Conservation (phyloP, 2,329 filamentous ascomycete genomes). For the Cladosporium sp. region DNA sequence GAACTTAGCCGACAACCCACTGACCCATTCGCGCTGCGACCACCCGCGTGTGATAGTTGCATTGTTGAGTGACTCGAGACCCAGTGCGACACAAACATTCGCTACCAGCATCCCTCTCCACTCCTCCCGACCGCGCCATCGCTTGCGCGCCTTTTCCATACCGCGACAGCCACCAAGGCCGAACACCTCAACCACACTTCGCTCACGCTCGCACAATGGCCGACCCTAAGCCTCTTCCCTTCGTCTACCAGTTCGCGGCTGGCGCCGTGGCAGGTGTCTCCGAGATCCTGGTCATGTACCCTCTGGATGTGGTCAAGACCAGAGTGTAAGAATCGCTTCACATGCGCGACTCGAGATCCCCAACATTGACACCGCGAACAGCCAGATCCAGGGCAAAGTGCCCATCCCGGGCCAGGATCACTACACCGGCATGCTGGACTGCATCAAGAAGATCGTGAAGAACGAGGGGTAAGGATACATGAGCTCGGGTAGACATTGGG, state of each 20-base stretch:
- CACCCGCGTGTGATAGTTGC: no score
- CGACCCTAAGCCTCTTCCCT: slow-evolving; percentile 71
- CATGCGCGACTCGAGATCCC: not conserved
- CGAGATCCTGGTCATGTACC: slow-evolving; percentile 74
- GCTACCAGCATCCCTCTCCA: not conserved
- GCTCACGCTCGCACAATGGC: slow-evolving; percentile 32
- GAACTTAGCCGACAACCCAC: no score
- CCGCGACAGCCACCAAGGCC: not conserved
- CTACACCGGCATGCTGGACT: slow-evolving; percentile 97
- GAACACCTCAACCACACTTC: not conserved
- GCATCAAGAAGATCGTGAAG: slow-evolving; percentile 93
- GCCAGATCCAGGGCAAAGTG: slow-evolving; percentile 52
- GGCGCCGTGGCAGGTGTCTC: slow-evolving; percentile 97
- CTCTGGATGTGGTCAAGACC: slow-evolving; percentile 96
- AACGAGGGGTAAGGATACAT: slow-evolving; percentile 71
- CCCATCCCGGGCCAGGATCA: slow-evolving; percentile 63
- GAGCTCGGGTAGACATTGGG: not conserved
- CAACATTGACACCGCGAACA: slow-evolving; percentile 16
- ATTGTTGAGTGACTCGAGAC: not conserved
- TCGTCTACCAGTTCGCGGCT: slow-evolving; percentile 91
- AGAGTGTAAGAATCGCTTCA: slow-evolving; percentile 62
- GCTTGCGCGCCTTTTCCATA: not conserved
- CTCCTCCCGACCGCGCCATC: not conserved
- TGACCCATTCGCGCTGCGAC: no score
- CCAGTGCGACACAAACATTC: slow-evolving; percentile 1